Percentiles rank a stretch among this genome's conserved stretches.
Conservation (phyloP, 768 basidiomycete genomes). For the Tricholoma sp. region DNA sequence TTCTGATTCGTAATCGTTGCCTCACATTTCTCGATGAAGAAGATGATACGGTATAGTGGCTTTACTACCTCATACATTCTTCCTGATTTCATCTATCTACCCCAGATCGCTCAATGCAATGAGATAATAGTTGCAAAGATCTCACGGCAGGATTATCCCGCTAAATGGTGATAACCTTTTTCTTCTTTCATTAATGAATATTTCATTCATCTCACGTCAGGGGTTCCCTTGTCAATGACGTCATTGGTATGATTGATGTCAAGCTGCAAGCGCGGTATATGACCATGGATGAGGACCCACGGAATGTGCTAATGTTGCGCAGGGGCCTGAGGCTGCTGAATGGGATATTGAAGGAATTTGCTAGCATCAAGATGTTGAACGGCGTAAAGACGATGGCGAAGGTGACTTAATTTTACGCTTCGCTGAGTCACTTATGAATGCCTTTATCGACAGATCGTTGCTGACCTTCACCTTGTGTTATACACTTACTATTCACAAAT, state of each 20-base stretch:
- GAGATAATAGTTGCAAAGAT: conserved; percentile 71
- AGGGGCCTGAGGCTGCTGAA: conserved; percentile 63
- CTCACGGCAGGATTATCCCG: conserved; percentile 73
- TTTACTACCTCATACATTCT: conserved; percentile 1
- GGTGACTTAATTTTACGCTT: conserved; percentile 30
- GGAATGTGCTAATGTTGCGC: conserved; percentile 45
- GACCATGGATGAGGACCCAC: conserved; percentile 35
- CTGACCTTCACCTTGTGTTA: conserved; percentile 49
- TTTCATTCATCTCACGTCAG: conserved; percentile 27
- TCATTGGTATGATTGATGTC: conserved; percentile 51
- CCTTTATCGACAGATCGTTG: conserved; percentile 40
- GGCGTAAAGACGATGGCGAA: conserved; percentile 64
- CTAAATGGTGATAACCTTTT: conserved; percentile 49
- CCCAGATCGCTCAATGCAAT: conserved; percentile 75
- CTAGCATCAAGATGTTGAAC: conserved; percentile 61
- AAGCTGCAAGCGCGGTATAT: conserved; percentile 47
- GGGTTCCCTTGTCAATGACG: conserved; percentile 52
- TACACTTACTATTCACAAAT: conserved; percentile 57
- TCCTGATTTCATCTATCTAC: conserved; percentile 4
- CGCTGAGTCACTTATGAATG: not conserved
- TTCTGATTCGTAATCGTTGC: conserved; percentile 58
- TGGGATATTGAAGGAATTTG: conserved; percentile 64
- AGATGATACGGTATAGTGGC: conserved; percentile 62
- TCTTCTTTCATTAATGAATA: not conserved
- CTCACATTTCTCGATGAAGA: conserved; percentile 68